Evolutionary conservation across 129 eudicot species (phyloP), one percentile per base, ranked within the genome.

Genomic region (Helianthus tuberosus): DNA sequence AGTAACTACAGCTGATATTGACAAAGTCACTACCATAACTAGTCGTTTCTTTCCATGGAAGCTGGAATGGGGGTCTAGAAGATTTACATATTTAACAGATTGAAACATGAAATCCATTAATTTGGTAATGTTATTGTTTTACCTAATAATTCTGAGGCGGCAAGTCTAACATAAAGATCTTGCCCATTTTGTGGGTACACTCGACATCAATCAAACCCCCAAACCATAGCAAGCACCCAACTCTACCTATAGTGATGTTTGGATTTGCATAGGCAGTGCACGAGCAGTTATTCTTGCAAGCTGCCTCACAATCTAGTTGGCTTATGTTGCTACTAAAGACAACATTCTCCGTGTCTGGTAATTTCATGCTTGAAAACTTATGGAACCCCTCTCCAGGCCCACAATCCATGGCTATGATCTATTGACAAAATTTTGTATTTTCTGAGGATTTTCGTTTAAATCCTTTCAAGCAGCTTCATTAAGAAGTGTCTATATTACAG

Each of bases 181-280:
- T 83, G 87, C 13, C 84, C 84, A 3, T 82, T 82, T 38, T 70
- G 29, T 27, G 66, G 46, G 46, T 16, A 71, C 69, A 75, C 72
- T 9, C 66, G 25, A 53, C 54, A 20, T 75, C 79, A 75, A 65
- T 38, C 44, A 75, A 39, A 10, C 36, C 79, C 29, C 32, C 79
- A 52, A 38, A 75, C 79, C 79, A 89, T 50, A 71, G 20, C 77
- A 86, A 54, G 77, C 96, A 89, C 13, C 96, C 91, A 59, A 66
- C 79, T 25, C 84, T 82, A 39, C 72, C 66, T 17, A 54, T 27
- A 20, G 68, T 66, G 27, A 81, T 75, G 67, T 78, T 67, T 23
- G 80, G 80, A 49, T 55, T 29, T 9, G 82, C 66, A 32, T 77
- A 82, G 12, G 81, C 86, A n/a, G 66, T 64, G 73, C 86, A 82